Evolutionary conservation across 2,329 filamentous ascomycete genomes (phyloP).

Genomic region (Fusarium camptoceras): DNA sequence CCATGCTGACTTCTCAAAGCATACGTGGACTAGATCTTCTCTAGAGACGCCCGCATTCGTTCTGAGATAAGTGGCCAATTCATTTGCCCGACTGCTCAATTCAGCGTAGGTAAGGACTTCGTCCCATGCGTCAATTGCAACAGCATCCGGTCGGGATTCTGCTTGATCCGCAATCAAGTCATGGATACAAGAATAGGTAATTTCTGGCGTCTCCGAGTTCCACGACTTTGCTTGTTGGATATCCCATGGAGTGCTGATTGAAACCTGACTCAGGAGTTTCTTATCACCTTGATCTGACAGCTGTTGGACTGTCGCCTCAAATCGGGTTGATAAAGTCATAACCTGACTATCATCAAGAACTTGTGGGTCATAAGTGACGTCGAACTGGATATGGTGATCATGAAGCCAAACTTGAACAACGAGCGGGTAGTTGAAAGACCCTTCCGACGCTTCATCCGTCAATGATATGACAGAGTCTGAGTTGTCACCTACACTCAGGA

Average conservation of each 20-base stretch:
- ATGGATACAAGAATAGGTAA: not conserved
- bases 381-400: not conserved
- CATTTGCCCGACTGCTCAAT: not conserved
- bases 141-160: not conserved
- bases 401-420: not conserved
- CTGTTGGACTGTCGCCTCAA: not conserved
- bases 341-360: not conserved
- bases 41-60: no score
- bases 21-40: not conserved
- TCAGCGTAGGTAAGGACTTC: not conserved
- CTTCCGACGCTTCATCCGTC: not conserved
- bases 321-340: not conserved
- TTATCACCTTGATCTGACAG: not conserved
- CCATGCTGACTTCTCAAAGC: conserved; percentile 18
- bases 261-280: not conserved
- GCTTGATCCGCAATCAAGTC: not conserved
- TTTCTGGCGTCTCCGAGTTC: not conserved
- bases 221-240: not conserved
- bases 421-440: not conserved
- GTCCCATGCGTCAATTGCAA: not conserved
- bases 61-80: not conserved
- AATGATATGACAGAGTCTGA: not conserved
- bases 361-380: not conserved
- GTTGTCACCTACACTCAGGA: not conserved
- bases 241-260: not conserved